These are phyloP conservation scores for Penicillium sp. DNA, from an alignment of 2,329 filamentous ascomycete genomes.

Conservation along the genomic window DNA sequence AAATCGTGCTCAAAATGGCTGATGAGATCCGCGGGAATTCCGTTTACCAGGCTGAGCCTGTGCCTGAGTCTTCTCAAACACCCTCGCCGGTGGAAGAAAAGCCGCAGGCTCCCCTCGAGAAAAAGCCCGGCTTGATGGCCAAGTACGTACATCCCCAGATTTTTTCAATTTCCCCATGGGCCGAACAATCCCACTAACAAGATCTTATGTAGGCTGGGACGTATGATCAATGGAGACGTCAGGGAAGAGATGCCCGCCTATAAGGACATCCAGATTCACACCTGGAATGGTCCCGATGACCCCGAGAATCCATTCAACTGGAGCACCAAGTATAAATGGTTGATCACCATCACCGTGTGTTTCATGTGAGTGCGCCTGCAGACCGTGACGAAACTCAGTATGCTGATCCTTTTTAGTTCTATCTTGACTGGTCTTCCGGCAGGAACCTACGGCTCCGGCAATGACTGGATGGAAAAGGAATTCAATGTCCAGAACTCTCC, in stretches of 20 bases:
- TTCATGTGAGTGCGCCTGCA: conserved; percentile 33
- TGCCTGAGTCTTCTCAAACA: background rate
- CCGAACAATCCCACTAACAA: background rate
- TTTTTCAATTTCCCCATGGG: background rate
- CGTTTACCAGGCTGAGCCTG: background rate
- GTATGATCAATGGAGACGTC: conserved; percentile 1
- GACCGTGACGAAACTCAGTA: background rate
- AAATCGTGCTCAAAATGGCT: conserved; percentile 1
- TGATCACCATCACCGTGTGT: conserved; percentile 44
- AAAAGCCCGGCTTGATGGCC: background rate
- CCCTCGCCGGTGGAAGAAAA: background rate
- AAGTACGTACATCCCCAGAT: conserved; percentile 1
- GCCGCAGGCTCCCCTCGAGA: background rate
- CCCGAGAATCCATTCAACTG: conserved; percentile 42
- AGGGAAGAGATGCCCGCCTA: background rate
- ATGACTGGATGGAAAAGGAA: conserved; percentile 28
- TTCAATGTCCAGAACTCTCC: conserved; percentile 36
- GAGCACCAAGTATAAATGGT: conserved; percentile 42
- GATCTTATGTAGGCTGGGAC: background rate
- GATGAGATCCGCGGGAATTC: conserved; percentile 7
- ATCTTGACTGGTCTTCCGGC: conserved; percentile 45
- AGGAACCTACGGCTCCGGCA: conserved; percentile 42
- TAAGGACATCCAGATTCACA: conserved; percentile 25
- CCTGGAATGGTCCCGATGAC: conserved; percentile 30
- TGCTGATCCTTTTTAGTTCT: conserved; percentile 26